Conservation (phyloP, 129 eudicot species). For the Ambrosia artemisiifolia region DNA sequence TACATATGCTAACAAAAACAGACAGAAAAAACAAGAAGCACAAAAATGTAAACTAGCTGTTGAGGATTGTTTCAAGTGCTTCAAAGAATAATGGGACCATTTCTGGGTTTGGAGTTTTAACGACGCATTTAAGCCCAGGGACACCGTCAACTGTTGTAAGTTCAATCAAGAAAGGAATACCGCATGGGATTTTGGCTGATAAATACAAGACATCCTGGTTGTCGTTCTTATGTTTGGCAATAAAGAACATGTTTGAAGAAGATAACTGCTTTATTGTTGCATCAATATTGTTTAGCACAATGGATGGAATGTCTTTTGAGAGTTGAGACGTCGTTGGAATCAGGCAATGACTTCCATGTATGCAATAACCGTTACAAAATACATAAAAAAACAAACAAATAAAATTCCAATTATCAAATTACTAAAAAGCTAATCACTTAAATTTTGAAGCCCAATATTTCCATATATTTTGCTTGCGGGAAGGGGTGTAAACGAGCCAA, state of each 20-base stretch:
- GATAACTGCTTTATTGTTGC: conserved; percentile 62
- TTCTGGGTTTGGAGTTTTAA: conserved; percentile 85
- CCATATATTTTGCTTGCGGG: too few relatives aligned
- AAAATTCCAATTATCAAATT: conserved; percentile 9
- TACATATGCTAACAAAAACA: conserved; percentile 25
- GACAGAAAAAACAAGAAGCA: background rate
- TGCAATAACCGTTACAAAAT: conserved; percentile 27
- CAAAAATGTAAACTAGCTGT: conserved; percentile 32
- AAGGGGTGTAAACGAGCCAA: too few relatives aligned
- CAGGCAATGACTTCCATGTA: conserved; percentile 96
- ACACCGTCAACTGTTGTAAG: conserved; percentile 73
- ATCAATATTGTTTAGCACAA: conserved; percentile 59
- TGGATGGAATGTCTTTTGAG: conserved; percentile 54
- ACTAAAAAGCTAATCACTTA: background rate
- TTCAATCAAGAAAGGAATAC: conserved; percentile 83
- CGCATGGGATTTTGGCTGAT: conserved; percentile 82
- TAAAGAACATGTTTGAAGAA: conserved; percentile 81
- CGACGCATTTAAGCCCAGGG: conserved; percentile 86
- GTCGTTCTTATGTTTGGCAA: conserved; percentile 84
- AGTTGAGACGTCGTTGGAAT: conserved; percentile 75
- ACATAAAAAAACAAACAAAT: too few relatives aligned
- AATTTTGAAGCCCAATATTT: background rate
- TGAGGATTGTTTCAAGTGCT: conserved; percentile 67
- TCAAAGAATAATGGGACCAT: conserved; percentile 90
- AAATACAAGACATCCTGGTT: conserved; percentile 87